Evolutionary conservation across 1,139 yeast genomes (phyloP).

Genomic region (Saccharomycopsis hybrid): DNA sequence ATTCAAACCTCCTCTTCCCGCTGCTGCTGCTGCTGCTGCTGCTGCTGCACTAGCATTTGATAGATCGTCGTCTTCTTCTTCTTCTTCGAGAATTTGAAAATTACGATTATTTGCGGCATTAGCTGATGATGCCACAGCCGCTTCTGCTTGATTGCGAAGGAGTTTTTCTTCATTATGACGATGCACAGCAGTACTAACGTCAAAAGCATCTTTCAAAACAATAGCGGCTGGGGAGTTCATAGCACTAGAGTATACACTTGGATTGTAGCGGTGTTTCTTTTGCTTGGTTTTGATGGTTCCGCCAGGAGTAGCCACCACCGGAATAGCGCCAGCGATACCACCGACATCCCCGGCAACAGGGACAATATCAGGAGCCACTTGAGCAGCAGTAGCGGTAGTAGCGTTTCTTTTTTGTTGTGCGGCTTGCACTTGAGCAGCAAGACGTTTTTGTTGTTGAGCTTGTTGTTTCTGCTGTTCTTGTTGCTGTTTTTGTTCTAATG

Average conservation of each 20-base stretch:
- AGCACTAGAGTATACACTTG: conserved; percentile 23
- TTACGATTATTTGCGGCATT: background rate
- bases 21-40: conserved; percentile 3
- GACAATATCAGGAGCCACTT: too few species aligned
- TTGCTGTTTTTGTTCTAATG: conserved; percentile 1
- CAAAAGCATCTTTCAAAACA: conserved; percentile 92
- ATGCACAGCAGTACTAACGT: conserved; percentile 89
- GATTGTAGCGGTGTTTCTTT: conserved; percentile 23
- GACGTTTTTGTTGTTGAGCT: conserved; percentile 20
- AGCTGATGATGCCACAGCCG: too few species aligned
- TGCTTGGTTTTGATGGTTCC: background rate
- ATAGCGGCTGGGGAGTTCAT: conserved; percentile 83
- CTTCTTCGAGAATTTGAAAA: conserved; percentile 24
- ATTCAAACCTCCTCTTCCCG: too few species aligned
- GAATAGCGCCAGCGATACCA: conserved; percentile 18
- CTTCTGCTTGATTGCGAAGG: background rate
- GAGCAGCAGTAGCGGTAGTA: too few species aligned
- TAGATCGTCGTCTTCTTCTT: conserved; percentile 27
- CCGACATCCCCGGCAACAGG: too few species aligned
- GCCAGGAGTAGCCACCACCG: background rate
- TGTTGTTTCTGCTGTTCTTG: conserved; percentile 4
- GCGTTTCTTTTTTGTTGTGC: conserved; percentile 8
- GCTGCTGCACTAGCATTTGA: conserved; percentile 13
- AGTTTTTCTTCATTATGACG: conserved; percentile 80
- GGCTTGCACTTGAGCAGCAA: conserved; percentile 22